Percentiles rank a stretch among this genome's conserved stretches.
Evolutionary conservation across 2,329 filamentous ascomycete species (phyloP).

Genomic region (Colletotrichum tropicicola): DNA sequence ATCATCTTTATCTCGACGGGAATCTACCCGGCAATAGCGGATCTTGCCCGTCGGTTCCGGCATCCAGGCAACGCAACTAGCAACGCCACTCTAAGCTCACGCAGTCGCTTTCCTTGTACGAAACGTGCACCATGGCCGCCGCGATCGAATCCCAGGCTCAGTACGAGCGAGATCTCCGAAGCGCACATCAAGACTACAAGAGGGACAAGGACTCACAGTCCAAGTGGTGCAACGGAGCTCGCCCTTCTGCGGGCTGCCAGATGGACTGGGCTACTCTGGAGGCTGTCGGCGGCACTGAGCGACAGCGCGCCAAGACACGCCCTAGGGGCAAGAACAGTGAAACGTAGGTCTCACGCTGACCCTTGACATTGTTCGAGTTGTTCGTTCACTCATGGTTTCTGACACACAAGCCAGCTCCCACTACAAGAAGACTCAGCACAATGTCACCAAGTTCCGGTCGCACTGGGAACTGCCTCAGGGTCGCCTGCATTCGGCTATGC

Average conservation of each 20-base stretch:
- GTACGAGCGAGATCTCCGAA: slow-evolving; percentile 52
- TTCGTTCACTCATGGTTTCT: neutral
- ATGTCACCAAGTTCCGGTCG: slow-evolving; percentile 47
- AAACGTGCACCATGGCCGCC: slow-evolving; percentile 35
- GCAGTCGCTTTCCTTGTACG: too few species aligned
- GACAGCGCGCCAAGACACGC: slow-evolving; percentile 44
- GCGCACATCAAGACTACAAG: slow-evolving; percentile 52
- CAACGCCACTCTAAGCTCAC: too few species aligned
- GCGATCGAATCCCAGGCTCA: slow-evolving; percentile 30
- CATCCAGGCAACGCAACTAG: too few species aligned
- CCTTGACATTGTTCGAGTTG: neutral
- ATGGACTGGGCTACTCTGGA: slow-evolving; percentile 28
- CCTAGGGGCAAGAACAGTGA: slow-evolving; percentile 41
- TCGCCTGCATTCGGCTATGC: slow-evolving; percentile 43
- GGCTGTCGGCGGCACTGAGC: slow-evolving; percentile 35
- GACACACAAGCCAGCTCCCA: neutral
- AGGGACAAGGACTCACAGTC: slow-evolving; percentile 50
- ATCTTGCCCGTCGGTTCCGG: too few species aligned
- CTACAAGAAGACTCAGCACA: slow-evolving; percentile 37
- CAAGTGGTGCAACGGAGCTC: slow-evolving; percentile 53
- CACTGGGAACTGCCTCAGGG: slow-evolving; percentile 36
- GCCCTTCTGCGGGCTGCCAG: slow-evolving; percentile 39
- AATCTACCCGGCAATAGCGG: too few species aligned
- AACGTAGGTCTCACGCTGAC: slow-evolving; percentile 40
- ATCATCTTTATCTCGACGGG: neutral